These are phyloP conservation scores for Cyberlindnera nakhonratchasimensis DNA, from an alignment of 805 yeast species.

Conservation along the genomic window DNA sequence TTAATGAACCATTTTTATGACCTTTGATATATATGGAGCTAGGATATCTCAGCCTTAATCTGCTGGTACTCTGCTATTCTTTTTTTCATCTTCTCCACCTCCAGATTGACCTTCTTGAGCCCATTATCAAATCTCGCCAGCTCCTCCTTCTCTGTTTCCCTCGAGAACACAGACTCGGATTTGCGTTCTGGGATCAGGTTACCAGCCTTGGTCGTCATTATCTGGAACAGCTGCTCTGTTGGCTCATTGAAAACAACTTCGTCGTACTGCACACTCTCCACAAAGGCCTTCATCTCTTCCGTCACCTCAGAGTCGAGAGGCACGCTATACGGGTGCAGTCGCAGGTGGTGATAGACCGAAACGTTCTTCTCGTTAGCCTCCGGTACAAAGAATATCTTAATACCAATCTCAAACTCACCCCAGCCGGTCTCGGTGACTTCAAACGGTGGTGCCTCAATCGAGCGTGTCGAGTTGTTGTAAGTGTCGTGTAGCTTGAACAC, in stretches of 20 bases:
- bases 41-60: constrained; percentile 9
- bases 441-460: constrained; percentile 87
- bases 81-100: constrained; percentile 40
- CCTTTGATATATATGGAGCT: too few species aligned
- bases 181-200: constrained; percentile 45
- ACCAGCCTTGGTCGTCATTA: constrained; percentile 65
- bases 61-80: constrained; percentile 31
- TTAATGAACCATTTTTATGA: too few species aligned
- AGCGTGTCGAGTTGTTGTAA: constrained; percentile 79
- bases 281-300: constrained; percentile 34
- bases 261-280: constrained; percentile 69
- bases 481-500: constrained; percentile 96
- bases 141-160: constrained; percentile 63
- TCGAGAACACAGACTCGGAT: constrained; percentile 38
- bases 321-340: constrained; percentile 79
- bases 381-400: constrained; percentile 81
- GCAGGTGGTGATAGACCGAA: constrained; percentile 81
- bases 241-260: constrained; percentile 96
- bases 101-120: constrained; percentile 39
- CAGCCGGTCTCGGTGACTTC: constrained; percentile 97
- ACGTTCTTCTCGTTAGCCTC: constrained; percentile 87
- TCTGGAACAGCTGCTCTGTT: constrained; percentile 80
- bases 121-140: constrained; percentile 51
- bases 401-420: constrained; percentile 96
- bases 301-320: constrained; percentile 30